These are phyloP conservation scores for Vigna mungo DNA, from an alignment of 306 rosid genomes.

Conservation along the genomic window DNA sequence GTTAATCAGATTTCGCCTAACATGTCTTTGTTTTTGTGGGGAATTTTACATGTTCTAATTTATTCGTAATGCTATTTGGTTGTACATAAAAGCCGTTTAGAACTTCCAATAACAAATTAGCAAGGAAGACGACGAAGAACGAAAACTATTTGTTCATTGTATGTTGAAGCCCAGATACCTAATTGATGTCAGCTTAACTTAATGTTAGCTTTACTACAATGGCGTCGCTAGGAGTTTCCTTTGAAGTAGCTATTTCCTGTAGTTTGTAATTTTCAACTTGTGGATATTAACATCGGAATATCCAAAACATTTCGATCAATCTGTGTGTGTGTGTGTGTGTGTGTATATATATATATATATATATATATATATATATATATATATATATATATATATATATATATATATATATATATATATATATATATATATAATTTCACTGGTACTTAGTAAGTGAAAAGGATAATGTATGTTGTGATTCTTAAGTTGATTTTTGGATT, in stretches of 20 bases:
- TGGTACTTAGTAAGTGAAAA: background rate
- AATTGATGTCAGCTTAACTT: background rate
- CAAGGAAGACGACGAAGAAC: background rate
- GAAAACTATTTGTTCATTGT: background rate
- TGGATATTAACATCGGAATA: too few species aligned
- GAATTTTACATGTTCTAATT: background rate
- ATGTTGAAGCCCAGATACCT: background rate
- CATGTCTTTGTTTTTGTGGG: background rate
- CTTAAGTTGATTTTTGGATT: too few species aligned
- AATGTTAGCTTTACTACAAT: background rate
- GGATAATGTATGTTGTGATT: background rate
- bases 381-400: too few species aligned
- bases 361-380: too few species aligned
- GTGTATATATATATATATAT: too few species aligned
- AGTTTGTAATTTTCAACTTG: too few species aligned
- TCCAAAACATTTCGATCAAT: too few species aligned
- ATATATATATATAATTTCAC: background rate
- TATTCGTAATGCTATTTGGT: background rate
- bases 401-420: too few species aligned
- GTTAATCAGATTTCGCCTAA: slow-evolving; percentile 18
- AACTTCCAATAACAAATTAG: background rate
- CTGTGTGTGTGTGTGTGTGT: too few species aligned
- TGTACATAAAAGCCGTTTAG: background rate
- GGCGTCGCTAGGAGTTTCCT: too few species aligned
- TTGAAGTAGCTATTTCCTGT: too few species aligned